phyloP scores from a whole-genome alignment of 441 rosid species.

The Mallotus repandus region DNA sequence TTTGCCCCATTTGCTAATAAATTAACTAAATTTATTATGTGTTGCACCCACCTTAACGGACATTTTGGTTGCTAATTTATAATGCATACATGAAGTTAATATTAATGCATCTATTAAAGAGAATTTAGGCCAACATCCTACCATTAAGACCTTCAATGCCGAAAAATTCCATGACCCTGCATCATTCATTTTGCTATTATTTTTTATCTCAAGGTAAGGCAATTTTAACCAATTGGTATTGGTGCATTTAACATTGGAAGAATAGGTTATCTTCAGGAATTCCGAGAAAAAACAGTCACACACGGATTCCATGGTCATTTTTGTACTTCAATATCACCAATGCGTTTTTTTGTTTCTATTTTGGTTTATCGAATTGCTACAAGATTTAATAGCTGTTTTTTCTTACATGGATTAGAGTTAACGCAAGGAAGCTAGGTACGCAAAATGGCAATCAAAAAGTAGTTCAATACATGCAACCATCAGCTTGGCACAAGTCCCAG shows the following conservation, averaged over 20 bases:
- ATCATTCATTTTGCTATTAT: neutral
- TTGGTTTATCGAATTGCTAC: too few species aligned
- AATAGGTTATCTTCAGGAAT: neutral
- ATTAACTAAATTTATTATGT: conserved; percentile 4
- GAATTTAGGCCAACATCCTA: conserved; percentile 35
- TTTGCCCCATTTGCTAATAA: neutral
- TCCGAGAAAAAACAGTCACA: neutral
- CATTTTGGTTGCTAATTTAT: conserved; percentile 20
- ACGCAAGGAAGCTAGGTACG: too few species aligned
- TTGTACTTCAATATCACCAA: too few species aligned
- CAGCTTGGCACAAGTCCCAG: too few species aligned
- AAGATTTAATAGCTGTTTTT: too few species aligned
- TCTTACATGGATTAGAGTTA: too few species aligned
- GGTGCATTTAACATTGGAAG: neutral
- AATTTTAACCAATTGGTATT: neutral
- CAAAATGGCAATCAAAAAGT: too few species aligned
- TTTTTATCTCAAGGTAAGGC: too few species aligned
- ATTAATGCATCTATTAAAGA: conserved; percentile 12
- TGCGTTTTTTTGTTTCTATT: too few species aligned
- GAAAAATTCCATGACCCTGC: conserved; percentile 16
- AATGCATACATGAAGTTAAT: neutral
- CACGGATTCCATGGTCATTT: too few species aligned
- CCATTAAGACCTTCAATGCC: conserved; percentile 26
- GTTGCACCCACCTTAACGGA: conserved; percentile 24
- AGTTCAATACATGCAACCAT: too few species aligned